phyloP scores from a whole-genome alignment of 73 alveolate species.

The Paramecium pentaurelia region DNA sequence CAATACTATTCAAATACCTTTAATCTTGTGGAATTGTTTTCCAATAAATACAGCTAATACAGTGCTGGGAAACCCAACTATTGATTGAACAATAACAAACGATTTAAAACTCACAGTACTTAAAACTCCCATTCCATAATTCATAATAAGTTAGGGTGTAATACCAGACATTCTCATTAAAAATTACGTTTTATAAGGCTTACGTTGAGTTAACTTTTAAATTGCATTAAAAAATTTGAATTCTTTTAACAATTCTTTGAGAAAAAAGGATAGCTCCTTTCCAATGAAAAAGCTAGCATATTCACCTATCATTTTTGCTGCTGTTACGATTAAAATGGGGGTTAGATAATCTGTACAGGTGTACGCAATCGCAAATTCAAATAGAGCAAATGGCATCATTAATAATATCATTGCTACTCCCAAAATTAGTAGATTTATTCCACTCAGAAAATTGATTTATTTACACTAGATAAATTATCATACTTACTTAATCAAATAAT shows the following conservation, averaged over 20 bases:
- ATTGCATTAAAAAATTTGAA: constrained; percentile 29
- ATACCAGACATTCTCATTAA: constrained; percentile 47
- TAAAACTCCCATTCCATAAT: constrained; percentile 43
- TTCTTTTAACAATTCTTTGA: neutral
- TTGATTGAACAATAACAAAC: neutral
- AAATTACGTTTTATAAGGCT: constrained; percentile 16
- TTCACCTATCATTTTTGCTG: constrained; percentile 31
- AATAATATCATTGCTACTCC: neutral
- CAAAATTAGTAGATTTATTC: neutral
- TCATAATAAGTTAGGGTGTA: constrained; percentile 21
- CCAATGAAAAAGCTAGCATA: neutral
- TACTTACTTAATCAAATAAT: constrained; percentile 2
- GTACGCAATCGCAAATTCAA: constrained; percentile 23
- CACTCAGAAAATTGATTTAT: neutral
- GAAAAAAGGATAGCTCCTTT: neutral
- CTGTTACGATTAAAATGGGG: constrained; percentile 15
- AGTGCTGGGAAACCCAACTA: constrained; percentile 23
- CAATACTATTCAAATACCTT: neutral
- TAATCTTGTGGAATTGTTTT: neutral
- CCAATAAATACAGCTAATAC: constrained; percentile 15
- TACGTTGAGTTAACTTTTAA: neutral
- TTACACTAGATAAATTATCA: neutral
- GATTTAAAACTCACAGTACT: neutral
- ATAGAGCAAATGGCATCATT: constrained; percentile 48
- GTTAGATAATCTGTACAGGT: neutral